Base-by-base conservation (phyloP, 257 asterid species). In the Cordia subcordata region DNA sequence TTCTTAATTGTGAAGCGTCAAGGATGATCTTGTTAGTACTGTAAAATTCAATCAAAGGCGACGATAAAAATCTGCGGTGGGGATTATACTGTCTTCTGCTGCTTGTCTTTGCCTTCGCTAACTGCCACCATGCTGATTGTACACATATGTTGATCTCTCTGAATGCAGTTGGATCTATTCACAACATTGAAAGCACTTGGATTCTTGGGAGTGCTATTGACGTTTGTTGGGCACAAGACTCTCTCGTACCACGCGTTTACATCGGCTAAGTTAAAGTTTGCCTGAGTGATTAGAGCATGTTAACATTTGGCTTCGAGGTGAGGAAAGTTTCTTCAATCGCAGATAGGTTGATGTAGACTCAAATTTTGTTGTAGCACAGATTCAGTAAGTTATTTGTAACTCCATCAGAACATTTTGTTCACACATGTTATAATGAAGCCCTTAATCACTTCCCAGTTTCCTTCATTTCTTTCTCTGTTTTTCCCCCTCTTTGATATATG, bases 151-250 rank as follows among this genome's bases (percentile, higher is more conserved):
- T 15, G 8, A 10, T 57, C 18, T 59, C 38, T 55, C 13, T 32
- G 46, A 40, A 20, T 75, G 79, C 90, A 91, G 98, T 79, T 88
- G 87, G 94, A 93, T 71, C 82, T 93, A 44, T 93, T 93, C 79
- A 85, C 88, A 50, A 93, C 99, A 35, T 64, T 93, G 79, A 93
- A 85, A 82, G 81, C 81, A 53, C 97, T 93, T 53, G 96, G 99
- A 57, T 53, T 93, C 39, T 55, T 88, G 76, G 99, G 94, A 55
- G 64, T 81, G 53, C 86, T 89, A 82, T 86, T 89, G 90, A 71
- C 84, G 83, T 64, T 88, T 65, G 88, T 84, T 8, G 99, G 99
- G 63, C 97, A 93, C 74, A 84, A 81, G 75, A 80, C 95, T 13
- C 95, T 93, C 27, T 84, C 99, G 32, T 86, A 93, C 67, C 90